Percentiles rank a stretch among this genome's conserved stretches.
Evolutionary conservation across 371 early-diverging fungal species (phyloP).

Genomic region (Rhizopus stolonifer): DNA sequence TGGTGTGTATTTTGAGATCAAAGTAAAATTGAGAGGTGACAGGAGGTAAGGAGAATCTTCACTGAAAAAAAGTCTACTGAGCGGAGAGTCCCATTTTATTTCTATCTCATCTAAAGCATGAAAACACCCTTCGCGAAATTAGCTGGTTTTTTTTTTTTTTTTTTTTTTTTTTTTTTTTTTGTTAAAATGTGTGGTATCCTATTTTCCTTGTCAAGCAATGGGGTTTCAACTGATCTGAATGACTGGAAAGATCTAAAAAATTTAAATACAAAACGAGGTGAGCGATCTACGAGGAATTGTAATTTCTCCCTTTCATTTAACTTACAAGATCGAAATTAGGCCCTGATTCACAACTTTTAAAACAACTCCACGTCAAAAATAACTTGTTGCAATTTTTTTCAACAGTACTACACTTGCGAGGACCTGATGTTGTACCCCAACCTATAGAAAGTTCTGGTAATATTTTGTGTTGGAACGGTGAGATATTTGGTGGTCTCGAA

Average conservation of each 20-base stretch:
- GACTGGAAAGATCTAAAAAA: conserved; percentile 45
- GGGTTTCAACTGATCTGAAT: background rate
- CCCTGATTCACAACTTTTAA: conserved; percentile 44
- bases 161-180: too few relatives aligned
- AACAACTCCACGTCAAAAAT: conserved; percentile 3
- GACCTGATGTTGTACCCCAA: conserved; percentile 62
- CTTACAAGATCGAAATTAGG: conserved; percentile 25
- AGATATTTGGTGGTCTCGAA: conserved; percentile 73
- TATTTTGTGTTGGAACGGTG: conserved; percentile 82
- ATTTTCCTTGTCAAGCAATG: conserved; percentile 28
- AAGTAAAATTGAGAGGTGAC: too few relatives aligned
- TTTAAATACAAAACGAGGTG: conserved; percentile 55
- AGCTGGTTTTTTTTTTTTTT: too few relatives aligned
- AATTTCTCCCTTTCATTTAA: too few relatives aligned
- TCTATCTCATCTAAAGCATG: too few relatives aligned
- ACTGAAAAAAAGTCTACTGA: too few relatives aligned
- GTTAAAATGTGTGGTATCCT: conserved; percentile 47
- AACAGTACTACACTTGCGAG: conserved; percentile 82
- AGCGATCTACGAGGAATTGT: background rate
- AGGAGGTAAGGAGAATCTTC: too few relatives aligned
- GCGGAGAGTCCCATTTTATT: too few relatives aligned
- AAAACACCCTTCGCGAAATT: too few relatives aligned
- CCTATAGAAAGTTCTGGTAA: conserved; percentile 56
- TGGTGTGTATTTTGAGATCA: too few relatives aligned
- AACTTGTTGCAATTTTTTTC: conserved; percentile 53